Percentiles rank a stretch among this genome's conserved stretches.
These are phyloP conservation scores for Fabrea salina DNA, from an alignment of 169 alveolate genomes.

Conservation along the genomic window DNA sequence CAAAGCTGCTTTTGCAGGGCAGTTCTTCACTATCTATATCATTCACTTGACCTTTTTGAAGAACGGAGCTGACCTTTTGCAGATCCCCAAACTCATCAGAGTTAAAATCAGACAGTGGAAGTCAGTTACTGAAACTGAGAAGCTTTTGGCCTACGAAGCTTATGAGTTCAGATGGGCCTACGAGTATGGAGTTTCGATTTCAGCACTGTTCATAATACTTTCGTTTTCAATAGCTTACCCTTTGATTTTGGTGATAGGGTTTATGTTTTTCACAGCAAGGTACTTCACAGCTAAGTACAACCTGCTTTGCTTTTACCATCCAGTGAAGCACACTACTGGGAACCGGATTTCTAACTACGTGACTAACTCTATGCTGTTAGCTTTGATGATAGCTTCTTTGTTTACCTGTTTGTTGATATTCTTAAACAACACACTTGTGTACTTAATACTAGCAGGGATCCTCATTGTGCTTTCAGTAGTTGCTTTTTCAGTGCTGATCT, in stretches of 20 bases:
- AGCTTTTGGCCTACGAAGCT: slow-evolving; percentile 26
- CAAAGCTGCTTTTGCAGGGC: slow-evolving; percentile 21
- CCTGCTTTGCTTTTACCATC: slow-evolving; percentile 24
- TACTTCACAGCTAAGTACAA: slow-evolving; percentile 24
- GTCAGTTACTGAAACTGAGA: slow-evolving; percentile 24
- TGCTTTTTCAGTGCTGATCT: not conserved
- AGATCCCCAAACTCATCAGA: slow-evolving; percentile 21
- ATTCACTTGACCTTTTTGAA: slow-evolving; percentile 24
- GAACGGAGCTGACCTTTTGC: slow-evolving; percentile 31
- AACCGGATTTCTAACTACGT: not conserved
- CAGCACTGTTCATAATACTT: not conserved
- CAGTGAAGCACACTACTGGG: slow-evolving; percentile 28
- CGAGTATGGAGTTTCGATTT: slow-evolving; percentile 22
- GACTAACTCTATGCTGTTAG: not conserved
- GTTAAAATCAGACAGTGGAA: not conserved
- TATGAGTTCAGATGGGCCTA: slow-evolving; percentile 29
- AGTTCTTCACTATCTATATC: slow-evolving; percentile 24
- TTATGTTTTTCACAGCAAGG: not conserved
- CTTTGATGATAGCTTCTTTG: not conserved
- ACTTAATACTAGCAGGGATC: not conserved
- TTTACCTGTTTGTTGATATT: slow-evolving; percentile 6
- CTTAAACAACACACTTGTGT: not conserved
- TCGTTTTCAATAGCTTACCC: slow-evolving; percentile 31
- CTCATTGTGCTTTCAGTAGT: not conserved
- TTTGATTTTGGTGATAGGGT: not conserved